These are phyloP conservation scores for Cercospora brassicicola DNA, from an alignment of 2,329 filamentous ascomycete genomes.

Conservation along the genomic window DNA sequence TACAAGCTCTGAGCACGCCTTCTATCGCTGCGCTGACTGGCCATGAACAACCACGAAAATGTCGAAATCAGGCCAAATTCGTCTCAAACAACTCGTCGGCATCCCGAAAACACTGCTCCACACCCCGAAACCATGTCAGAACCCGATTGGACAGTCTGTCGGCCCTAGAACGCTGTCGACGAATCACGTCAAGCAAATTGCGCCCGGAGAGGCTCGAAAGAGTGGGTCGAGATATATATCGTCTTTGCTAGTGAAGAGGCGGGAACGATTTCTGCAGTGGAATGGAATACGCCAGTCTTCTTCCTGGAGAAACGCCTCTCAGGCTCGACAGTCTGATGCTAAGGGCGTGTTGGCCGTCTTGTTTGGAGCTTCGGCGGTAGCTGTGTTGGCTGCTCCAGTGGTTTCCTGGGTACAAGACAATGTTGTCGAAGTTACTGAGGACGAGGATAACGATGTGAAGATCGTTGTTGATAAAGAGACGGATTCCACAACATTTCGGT, in stretches of 20 bases:
- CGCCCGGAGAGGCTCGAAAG: constrained; percentile 23
- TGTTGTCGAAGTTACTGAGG: constrained; percentile 1
- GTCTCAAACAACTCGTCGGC: constrained; percentile 20
- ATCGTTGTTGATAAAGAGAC: not conserved
- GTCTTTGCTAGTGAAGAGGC: constrained; percentile 12
- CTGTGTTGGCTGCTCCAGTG: constrained; percentile 26
- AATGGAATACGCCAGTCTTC: constrained; percentile 22
- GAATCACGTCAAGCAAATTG: constrained; percentile 24
- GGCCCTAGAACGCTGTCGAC: constrained; percentile 18
- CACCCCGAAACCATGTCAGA: not conserved
- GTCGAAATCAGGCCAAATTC: constrained; percentile 14
- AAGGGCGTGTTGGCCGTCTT: constrained; percentile 21
- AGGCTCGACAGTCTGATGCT: constrained; percentile 24
- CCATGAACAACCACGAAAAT: constrained; percentile 9
- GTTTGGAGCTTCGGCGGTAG: constrained; percentile 27
- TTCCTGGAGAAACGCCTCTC: constrained; percentile 15
- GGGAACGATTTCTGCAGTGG: constrained; percentile 20
- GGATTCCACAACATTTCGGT: constrained; percentile 19
- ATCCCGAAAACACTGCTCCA: constrained; percentile 21
- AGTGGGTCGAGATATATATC: constrained; percentile 14
- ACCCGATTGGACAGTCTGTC: constrained; percentile 17
- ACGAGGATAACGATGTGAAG: constrained; percentile 1
- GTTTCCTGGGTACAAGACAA: constrained; percentile 20
- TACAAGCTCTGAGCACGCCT: constrained; percentile 12
- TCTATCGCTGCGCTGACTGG: constrained; percentile 11